Conservation (phyloP, 2,329 filamentous ascomycete species). For the Fusarium keratoplasticum region DNA sequence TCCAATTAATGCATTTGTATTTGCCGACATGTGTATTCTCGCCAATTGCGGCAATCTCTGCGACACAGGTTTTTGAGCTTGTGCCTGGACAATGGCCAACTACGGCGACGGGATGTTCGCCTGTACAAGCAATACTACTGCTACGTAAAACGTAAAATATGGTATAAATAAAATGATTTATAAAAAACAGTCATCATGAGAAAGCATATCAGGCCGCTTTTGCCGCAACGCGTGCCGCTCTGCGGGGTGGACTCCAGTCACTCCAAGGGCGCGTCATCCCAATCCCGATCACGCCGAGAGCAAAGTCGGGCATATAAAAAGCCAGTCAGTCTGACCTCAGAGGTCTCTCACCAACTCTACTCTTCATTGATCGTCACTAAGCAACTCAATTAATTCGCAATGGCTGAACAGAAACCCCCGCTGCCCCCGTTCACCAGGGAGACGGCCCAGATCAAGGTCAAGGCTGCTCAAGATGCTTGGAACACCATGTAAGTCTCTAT, state of each 20-base stretch:
- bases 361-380: not conserved
- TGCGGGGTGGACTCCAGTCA: not conserved
- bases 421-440: conserved; percentile 80
- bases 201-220: not conserved
- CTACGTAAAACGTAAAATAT: not conserved
- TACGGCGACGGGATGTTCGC: not conserved
- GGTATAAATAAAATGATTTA: not conserved
- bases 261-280: not conserved
- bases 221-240: not conserved
- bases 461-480: conserved; percentile 86
- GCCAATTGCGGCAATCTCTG: not conserved
- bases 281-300: not conserved
- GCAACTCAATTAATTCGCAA: not conserved
- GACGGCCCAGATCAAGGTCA: conserved; percentile 80
- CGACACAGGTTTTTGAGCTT: not conserved
- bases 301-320: not conserved
- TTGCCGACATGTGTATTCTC: not conserved
- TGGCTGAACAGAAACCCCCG: conserved; percentile 51
- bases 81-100: not conserved
- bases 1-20: not conserved
- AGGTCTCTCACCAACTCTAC: not conserved
- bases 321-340: not conserved
- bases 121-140: not conserved
- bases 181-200: not conserved
- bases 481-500: conserved; percentile 73